Conservation (phyloP, 2,329 filamentous ascomycete species). For the Xylariaceae sp. region DNA sequence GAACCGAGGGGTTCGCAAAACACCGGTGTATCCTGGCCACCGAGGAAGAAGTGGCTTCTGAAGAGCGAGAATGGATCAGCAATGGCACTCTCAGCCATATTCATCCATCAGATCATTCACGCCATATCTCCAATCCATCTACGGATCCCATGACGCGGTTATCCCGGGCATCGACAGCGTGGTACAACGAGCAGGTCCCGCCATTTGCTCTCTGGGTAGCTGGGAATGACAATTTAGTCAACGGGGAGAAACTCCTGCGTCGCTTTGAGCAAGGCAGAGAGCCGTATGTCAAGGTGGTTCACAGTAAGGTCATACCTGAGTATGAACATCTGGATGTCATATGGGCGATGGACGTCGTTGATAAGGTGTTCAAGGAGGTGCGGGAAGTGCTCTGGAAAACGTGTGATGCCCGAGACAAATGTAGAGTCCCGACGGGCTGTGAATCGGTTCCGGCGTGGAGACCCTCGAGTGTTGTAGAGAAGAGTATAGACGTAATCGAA, state of each 20-base stretch:
- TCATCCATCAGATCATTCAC: conserved; percentile 15
- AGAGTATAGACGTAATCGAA: conserved; percentile 21
- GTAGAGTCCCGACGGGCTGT: conserved; percentile 61
- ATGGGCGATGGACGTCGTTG: conserved; percentile 85
- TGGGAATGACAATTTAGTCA: conserved; percentile 77
- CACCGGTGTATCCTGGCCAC: conserved; percentile 86
- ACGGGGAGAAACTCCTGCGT: conserved; percentile 67
- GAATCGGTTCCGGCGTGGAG: conserved; percentile 44
- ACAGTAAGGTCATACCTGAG: conserved; percentile 74
- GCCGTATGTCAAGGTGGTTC: conserved; percentile 73
- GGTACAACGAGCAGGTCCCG: conserved; percentile 76
- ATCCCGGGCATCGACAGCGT: conserved; percentile 55
- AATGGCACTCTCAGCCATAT: conserved; percentile 33
- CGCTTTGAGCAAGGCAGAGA: conserved; percentile 73
- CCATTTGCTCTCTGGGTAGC: conserved; percentile 87
- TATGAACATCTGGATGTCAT: conserved; percentile 95
- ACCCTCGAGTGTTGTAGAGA: conserved; percentile 14
- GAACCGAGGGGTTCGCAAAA: conserved; percentile 69
- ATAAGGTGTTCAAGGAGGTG: conserved; percentile 77
- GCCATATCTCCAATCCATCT: conserved; percentile 14
- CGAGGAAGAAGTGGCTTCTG: conserved; percentile 58
- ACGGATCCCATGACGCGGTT: conserved; percentile 34
- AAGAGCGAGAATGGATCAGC: conserved; percentile 56
- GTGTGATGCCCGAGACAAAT: conserved; percentile 48
- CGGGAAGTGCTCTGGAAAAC: conserved; percentile 82